phyloP scores from a whole-genome alignment of 192 early-diverging fungal species.

The Backusella psychrophila region DNA sequence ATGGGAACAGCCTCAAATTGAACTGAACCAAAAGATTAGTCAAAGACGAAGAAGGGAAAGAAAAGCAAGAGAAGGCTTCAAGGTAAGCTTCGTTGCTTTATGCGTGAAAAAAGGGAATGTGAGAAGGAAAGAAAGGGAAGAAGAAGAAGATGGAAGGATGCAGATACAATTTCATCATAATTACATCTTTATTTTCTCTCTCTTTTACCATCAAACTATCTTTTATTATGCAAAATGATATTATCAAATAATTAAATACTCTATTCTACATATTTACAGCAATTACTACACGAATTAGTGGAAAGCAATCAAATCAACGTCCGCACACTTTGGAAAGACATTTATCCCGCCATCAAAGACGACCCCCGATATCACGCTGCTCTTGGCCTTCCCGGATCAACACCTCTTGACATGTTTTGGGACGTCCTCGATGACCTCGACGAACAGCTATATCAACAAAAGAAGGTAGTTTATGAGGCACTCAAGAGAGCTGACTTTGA shows the following conservation, averaged over 20 bases:
- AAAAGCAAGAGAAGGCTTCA: conserved; percentile 70
- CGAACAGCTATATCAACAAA: conserved; percentile 66
- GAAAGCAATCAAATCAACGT: conserved; percentile 60
- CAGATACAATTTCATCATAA: no score
- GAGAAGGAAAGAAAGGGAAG: background rate
- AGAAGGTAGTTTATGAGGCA: conserved; percentile 63
- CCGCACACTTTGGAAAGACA: conserved; percentile 81
- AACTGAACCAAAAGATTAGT: conserved; percentile 16
- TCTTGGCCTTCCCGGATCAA: conserved; percentile 80
- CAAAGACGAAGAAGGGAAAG: conserved; percentile 57
- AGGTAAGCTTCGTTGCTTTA: conserved; percentile 21
- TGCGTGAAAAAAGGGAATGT: background rate
- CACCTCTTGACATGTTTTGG: conserved; percentile 93
- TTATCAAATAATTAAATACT: no score
- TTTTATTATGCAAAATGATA: background rate
- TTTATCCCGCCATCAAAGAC: conserved; percentile 69
- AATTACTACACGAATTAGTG: conserved; percentile 64
- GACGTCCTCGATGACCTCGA: conserved; percentile 82
- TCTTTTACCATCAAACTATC: background rate
- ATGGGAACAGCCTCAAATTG: conserved; percentile 54
- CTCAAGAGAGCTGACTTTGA: conserved; percentile 51
- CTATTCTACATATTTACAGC: conserved; percentile 17
- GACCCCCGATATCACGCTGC: conserved; percentile 69
- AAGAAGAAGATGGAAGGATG: background rate
- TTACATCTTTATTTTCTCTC: background rate